Evolutionary conservation across 768 basidiomycete species (phyloP).

Genomic region (Pleurotus tuoliensis): DNA sequence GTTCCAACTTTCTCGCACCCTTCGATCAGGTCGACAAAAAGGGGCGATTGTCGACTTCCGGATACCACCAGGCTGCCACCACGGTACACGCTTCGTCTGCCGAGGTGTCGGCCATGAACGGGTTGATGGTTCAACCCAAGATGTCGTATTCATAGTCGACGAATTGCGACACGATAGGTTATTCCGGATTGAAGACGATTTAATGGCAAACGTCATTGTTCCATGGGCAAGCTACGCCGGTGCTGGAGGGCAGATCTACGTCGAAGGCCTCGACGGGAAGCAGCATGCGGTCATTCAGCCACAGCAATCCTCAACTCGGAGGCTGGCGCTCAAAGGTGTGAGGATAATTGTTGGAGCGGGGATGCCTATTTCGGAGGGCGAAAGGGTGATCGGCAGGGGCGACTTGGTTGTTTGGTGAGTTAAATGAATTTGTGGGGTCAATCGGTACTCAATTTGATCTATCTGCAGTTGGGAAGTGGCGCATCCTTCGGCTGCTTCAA

Average conservation of each 20-base stretch:
- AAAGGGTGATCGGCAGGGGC: conserved; percentile 40
- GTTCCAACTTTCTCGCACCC: conserved; percentile 56
- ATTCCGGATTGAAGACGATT: conserved; percentile 50
- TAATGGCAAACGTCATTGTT: conserved; percentile 51
- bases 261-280: conserved; percentile 58
- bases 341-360: conserved; percentile 2
- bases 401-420: conserved; percentile 49
- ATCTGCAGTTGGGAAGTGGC: conserved; percentile 17
- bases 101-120: conserved; percentile 66
- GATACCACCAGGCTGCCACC: conserved; percentile 58
- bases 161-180: conserved; percentile 57
- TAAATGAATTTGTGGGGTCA: background rate
- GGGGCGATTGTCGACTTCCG: conserved; percentile 56
- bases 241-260: conserved; percentile 44
- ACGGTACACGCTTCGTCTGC: conserved; percentile 57
- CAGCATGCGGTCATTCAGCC: background rate
- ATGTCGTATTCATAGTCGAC: conserved; percentile 64
- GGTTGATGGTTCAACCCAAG: conserved; percentile 51
- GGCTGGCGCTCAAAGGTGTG: conserved; percentile 3
- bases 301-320: background rate
- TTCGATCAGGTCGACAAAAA: conserved; percentile 45
- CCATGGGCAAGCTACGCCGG: conserved; percentile 51
- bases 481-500: conserved; percentile 8
- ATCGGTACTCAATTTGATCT: background rate
- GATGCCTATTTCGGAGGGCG: conserved; percentile 49